These are phyloP conservation scores for Mitragyna speciosa DNA, from an alignment of 257 asterid genomes.

Conservation along the genomic window DNA sequence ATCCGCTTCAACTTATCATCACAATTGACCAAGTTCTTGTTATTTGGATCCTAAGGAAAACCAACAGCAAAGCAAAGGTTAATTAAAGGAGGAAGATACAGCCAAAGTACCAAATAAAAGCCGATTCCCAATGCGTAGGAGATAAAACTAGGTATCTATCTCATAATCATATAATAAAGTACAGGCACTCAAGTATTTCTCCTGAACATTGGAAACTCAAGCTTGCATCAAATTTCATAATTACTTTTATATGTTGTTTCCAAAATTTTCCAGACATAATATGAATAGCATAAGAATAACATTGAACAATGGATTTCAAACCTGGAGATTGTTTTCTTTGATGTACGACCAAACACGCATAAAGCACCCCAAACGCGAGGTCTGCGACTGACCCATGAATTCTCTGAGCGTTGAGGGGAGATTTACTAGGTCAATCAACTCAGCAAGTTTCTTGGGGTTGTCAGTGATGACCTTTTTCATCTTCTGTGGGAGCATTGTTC, in stretches of 20 bases:
- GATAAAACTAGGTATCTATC: background rate
- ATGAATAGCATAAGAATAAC: background rate
- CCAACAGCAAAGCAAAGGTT: background rate
- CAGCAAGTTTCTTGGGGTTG: slow-evolving; percentile 79
- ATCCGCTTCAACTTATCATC: slow-evolving; percentile 78
- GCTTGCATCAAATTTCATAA: background rate
- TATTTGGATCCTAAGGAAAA: slow-evolving; percentile 56
- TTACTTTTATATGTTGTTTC: background rate
- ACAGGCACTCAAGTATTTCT: background rate
- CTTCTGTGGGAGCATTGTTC: slow-evolving; percentile 59
- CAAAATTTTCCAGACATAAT: background rate
- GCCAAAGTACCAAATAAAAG: background rate
- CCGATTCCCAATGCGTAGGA: background rate
- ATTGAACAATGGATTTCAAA: slow-evolving; percentile 2
- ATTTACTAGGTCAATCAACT: slow-evolving; percentile 78
- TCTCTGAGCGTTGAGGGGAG: slow-evolving; percentile 78
- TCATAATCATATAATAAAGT: background rate
- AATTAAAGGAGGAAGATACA: background rate
- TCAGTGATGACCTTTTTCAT: slow-evolving; percentile 60
- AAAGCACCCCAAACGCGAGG: slow-evolving; percentile 81
- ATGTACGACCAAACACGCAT: slow-evolving; percentile 80
- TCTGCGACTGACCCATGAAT: slow-evolving; percentile 93
- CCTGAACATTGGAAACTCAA: background rate
- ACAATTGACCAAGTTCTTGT: slow-evolving; percentile 75
- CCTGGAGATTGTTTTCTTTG: slow-evolving; percentile 90